Percentiles rank a stretch among this genome's conserved stretches.
Evolutionary conservation across 805 yeast species (phyloP).

Genomic region (Cyberlindnera sargentensis): DNA sequence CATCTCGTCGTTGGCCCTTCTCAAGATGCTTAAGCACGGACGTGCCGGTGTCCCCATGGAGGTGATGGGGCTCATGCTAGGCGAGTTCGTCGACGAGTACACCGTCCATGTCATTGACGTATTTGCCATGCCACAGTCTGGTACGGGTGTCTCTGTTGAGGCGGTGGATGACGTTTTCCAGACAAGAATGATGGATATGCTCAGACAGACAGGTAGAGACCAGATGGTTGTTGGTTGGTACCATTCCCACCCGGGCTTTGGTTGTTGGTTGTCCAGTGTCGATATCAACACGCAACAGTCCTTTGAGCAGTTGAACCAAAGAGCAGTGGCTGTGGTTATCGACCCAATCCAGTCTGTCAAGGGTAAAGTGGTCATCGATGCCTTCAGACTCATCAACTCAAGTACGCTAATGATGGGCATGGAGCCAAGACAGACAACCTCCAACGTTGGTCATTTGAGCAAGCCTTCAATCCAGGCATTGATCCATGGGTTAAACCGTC

Average conservation of each 20-base stretch:
- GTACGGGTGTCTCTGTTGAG: constrained; percentile 97
- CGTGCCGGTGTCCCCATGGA: constrained; percentile 87
- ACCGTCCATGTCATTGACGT: constrained; percentile 97
- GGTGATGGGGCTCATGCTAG: constrained; percentile 97
- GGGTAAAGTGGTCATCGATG: constrained; percentile 98
- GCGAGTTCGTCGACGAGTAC: constrained; percentile 95
- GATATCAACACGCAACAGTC: constrained; percentile 98
- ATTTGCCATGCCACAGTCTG: constrained; percentile 98
- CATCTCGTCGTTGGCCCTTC: constrained; percentile 88
- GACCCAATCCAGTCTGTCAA: constrained; percentile 98
- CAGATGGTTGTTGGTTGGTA: constrained; percentile 99
- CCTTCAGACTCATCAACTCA: constrained; percentile 89
- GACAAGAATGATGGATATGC: constrained; percentile 99
- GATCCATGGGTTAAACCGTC: constrained; percentile 95
- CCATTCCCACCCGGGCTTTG: constrained; percentile 98
- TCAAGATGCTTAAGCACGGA: constrained; percentile 97
- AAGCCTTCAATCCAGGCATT: constrained; percentile 96
- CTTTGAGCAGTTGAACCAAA: constrained; percentile 88
- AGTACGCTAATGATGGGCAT: constrained; percentile 88
- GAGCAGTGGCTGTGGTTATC: constrained; percentile 97
- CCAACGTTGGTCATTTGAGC: constrained; percentile 89
- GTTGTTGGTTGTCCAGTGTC: constrained; percentile 98
- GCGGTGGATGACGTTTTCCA: constrained; percentile 99
- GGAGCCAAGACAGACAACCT: constrained; percentile 96
- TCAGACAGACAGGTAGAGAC: constrained; percentile 97